Conservation (phyloP, 331 rosid genomes). For the Spiraea crenata region DNA sequence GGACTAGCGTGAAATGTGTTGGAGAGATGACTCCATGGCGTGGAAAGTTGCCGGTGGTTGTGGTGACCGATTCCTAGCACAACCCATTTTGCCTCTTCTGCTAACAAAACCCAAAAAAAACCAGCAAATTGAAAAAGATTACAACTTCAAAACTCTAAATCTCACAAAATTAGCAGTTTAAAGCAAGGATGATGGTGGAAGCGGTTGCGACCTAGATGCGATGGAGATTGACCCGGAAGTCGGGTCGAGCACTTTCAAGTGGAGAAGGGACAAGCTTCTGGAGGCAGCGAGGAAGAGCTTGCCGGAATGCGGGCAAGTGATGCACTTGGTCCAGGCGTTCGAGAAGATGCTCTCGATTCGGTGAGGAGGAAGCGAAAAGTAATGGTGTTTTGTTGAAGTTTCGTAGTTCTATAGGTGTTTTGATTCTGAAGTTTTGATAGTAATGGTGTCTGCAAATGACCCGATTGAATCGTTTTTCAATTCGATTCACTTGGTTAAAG, state of each 20-base stretch:
- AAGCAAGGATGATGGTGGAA: neutral
- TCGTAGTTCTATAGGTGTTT: neutral
- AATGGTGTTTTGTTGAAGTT: conserved; percentile 10
- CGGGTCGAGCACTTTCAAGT: conserved; percentile 48
- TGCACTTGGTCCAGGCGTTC: conserved; percentile 84
- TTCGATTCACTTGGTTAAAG: conserved; percentile 67
- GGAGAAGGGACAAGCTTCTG: conserved; percentile 64
- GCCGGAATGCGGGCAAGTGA: conserved; percentile 73
- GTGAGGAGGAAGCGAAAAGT: no score
- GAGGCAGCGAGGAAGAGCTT: conserved; percentile 78
- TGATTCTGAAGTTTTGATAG: conserved; percentile 26
- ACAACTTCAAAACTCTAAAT: no score
- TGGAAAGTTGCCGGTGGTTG: conserved; percentile 11
- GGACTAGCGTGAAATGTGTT: no score
- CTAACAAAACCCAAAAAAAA: conserved; percentile 4
- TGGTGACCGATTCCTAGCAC: conserved; percentile 28
- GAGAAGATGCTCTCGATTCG: conserved; percentile 71
- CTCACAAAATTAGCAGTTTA: neutral
- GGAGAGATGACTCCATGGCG: no score
- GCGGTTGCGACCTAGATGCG: conserved; percentile 9
- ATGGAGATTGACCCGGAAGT: conserved; percentile 16
- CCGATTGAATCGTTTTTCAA: conserved; percentile 80
- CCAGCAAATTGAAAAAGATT: neutral
- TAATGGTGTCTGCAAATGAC: conserved; percentile 75
- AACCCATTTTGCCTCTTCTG: conserved; percentile 63